Conservation (phyloP, 495 filamentous ascomycete species). For the Stereocaulon alpinum region DNA sequence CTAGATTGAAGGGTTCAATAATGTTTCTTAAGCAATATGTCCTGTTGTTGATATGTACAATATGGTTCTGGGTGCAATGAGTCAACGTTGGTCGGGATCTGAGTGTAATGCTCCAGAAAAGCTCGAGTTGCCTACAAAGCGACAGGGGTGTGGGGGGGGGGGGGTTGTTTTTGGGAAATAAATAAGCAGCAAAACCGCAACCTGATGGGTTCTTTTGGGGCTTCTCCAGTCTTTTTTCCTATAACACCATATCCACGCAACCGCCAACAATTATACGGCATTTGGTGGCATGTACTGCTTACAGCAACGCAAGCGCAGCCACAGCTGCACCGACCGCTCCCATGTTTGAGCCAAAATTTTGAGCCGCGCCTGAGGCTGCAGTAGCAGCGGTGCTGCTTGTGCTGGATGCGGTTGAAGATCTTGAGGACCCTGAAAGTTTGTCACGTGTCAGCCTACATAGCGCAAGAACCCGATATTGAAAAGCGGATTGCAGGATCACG, state of each 20-base stretch:
- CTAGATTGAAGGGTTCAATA: no score
- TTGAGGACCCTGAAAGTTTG: slow-evolving; percentile 6
- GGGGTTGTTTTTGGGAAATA: no score
- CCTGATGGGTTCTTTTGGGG: neutral
- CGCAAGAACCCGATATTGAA: neutral
- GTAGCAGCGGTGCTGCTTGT: slow-evolving; percentile 9
- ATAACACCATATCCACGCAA: neutral
- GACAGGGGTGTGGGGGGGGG: no score
- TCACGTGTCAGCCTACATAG: neutral
- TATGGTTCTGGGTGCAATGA: neutral
- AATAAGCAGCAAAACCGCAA: neutral
- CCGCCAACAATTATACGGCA: neutral
- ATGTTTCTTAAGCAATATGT: neutral
- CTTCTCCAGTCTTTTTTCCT: neutral
- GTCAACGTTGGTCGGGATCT: neutral
- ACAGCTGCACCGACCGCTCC: slow-evolving; percentile 19
- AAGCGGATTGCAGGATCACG: neutral
- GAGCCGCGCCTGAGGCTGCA: slow-evolving; percentile 5
- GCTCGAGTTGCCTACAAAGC: neutral
- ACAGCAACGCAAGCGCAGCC: slow-evolving; percentile 17
- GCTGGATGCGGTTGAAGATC: slow-evolving; percentile 6
- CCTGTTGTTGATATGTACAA: neutral
- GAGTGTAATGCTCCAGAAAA: neutral
- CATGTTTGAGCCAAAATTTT: slow-evolving; percentile 13
- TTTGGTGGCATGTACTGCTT: neutral